phyloP scores from a whole-genome alignment of 208 protist genomes.

The Tetramitus jugosus region DNA sequence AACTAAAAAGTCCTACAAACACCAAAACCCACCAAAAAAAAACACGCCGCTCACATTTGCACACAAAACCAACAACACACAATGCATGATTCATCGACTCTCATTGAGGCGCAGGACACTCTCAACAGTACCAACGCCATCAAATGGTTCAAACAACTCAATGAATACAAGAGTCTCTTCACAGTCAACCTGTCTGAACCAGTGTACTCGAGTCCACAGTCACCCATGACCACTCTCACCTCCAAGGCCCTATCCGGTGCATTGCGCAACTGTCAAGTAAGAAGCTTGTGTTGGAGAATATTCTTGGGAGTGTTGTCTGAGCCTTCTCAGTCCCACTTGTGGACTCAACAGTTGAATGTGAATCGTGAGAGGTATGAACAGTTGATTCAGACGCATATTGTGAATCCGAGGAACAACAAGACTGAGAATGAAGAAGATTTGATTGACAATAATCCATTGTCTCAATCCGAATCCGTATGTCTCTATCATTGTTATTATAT shows the following conservation, averaged over 20 bases:
- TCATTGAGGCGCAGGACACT: neutral
- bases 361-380: constrained; percentile 6
- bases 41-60: too few relatives aligned
- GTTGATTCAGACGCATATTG: neutral
- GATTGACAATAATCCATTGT: too few relatives aligned
- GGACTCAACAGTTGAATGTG: too few relatives aligned
- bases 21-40: too few relatives aligned
- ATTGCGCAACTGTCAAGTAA: neutral
- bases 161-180: neutral
- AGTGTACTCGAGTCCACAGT: too few relatives aligned
- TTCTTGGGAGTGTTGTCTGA: neutral
- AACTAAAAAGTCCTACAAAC: too few relatives aligned
- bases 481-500: too few relatives aligned
- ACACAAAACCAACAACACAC: too few relatives aligned
- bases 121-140: neutral
- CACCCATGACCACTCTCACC: neutral
- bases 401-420: neutral
- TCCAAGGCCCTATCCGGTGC: constrained; percentile 3
- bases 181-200: neutral
- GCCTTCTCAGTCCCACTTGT: neutral
- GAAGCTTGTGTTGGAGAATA: neutral
- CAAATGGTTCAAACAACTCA: neutral
- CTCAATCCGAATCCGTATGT: too few relatives aligned
- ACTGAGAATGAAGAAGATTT: neutral
- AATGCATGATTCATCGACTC: neutral